Base-by-base conservation (phyloP, 1,284 basidiomycete species). In the Cutaneotrichosporon dermatis region DNA sequence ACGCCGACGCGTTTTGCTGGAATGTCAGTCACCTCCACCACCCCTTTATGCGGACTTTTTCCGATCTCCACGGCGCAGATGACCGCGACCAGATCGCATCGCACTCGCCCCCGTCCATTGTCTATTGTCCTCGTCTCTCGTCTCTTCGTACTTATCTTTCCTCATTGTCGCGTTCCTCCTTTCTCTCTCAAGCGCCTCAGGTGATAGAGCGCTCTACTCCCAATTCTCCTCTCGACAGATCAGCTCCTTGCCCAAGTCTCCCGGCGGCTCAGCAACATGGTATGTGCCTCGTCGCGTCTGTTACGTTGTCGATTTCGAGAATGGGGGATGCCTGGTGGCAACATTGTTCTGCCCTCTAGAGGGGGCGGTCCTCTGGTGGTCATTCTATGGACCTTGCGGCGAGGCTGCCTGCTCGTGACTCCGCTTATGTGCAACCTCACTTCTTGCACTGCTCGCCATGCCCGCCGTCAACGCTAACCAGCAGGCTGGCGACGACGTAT, bases 401-500 rank as follows among this genome's bases (percentile, higher is more conserved):
- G 25, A 25, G 25, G 25, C 25, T 25, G 25, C 25, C 25, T 25
- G 25, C 25, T 25, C 25, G 25, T 25, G 25, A 25, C 25, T 25
- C 25, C 25, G 25, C 25, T 25, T 25, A 25, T 25, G 25, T 25
- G 25, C 25, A 25, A 25, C 25, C 25, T 25, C 25, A n/a, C 16
- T 11, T 5, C 37, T 16, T 40, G 37, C 40, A 35, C 25, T 25
- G 25, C 25, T 25, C 25, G 25, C 25, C 25, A 25, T 25, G 25
- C 25, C 25, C 25, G 25, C 25, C 25, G 25, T 25, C 25, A 6
- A 16, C 34, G 35, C 42, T 44, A 13, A 54, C 15, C 15, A 25
- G 5, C 15, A 54, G 52, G 11, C 39, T 9, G 39, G 7, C 25
- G 41, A 53, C 33, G 39, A 43, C 42, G 34, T 5, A 6, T 75